Evolutionary conservation across 139 green algal species (phyloP), one percentile per base, ranked within the genome.

Genomic region (Haematococcus lacustris): DNA sequence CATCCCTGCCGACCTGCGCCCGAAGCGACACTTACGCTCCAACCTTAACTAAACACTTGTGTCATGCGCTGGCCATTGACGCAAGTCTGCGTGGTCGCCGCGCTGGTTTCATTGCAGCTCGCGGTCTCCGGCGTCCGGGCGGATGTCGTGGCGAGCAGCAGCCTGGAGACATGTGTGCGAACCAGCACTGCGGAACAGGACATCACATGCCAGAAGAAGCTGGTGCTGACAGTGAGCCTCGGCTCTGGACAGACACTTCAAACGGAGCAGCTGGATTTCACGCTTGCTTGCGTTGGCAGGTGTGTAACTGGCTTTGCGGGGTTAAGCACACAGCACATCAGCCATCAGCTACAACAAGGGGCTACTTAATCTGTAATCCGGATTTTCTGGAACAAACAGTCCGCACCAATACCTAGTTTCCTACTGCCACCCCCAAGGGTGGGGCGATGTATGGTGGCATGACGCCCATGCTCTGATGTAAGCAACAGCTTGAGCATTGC

Each of bases 201-300:
- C 37, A 30, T 83, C 1, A 63, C 37, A 3, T 95, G 90, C 75
- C 40, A 67, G 0, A 74, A 91, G 66, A 90, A 94, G 78, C 50
- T 94, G 6, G 74, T 95, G 30, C 71, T 90, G 13, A 86, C 82
- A 1, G n/a, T 95, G 3, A 72, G 76, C 7, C 72, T 94, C 4
- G 76, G 75, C 17, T 80, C 76, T 37, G 80, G 82, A 26, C 78
- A 83, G 30, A 68, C 50, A 17, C 73, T 91, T 9, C 62, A 66
- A 9, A 91, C 82, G 0, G 73, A 90, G 60, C 13, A 71, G 3
- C 76, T 95, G 0, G 57, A 88, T 2, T 90, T 92, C 25, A 69
- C 34, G 0, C 32, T 95, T 1, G 71, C 51, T 3, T 95, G 90
- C 71, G 68, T 95, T 34, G 80, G 82, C 76, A 90, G 86, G 86